Conservation (phyloP, 2,329 filamentous ascomycete species). For the Alternaria sp. region DNA sequence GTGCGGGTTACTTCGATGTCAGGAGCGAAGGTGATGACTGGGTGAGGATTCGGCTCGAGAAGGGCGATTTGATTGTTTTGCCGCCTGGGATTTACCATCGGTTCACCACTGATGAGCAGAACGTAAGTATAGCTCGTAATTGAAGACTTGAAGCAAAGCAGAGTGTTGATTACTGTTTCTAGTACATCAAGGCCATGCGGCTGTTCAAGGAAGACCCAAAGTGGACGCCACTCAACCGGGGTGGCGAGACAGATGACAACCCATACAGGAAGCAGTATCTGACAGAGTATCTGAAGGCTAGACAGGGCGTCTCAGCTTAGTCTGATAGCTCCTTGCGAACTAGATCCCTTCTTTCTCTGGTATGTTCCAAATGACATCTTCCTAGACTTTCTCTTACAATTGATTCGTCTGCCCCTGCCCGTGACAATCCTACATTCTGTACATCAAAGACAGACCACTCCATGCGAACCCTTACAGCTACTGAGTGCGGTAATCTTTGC, state of each 20-base stretch:
- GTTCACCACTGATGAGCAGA: conserved; percentile 91
- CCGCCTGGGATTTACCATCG: conserved; percentile 96
- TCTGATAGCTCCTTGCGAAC: background rate
- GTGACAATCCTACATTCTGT: background rate
- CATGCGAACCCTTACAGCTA: background rate
- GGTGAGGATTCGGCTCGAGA: conserved; percentile 85
- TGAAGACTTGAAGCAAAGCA: background rate
- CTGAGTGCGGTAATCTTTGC: background rate
- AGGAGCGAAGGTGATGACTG: conserved; percentile 82
- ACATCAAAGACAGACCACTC: background rate
- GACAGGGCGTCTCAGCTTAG: conserved; percentile 28
- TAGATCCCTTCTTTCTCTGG: background rate
- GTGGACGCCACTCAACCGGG: conserved; percentile 92
- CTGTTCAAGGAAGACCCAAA: conserved; percentile 98
- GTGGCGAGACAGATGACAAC: conserved; percentile 79
- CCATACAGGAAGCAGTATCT: conserved; percentile 76
- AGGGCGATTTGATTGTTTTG: conserved; percentile 89
- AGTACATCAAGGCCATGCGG: conserved; percentile 96
- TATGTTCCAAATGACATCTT: background rate
- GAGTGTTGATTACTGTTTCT: conserved; percentile 26
- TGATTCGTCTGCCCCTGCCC: no score
- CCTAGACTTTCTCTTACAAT: background rate
- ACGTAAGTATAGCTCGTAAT: conserved; percentile 67
- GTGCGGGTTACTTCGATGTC: conserved; percentile 93
- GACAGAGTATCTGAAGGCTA: conserved; percentile 72